Evolutionary conservation across 108 stramenopile genomes (phyloP), one percentile per base, ranked within the genome.

Genomic region (Nitzschia sp.): DNA sequence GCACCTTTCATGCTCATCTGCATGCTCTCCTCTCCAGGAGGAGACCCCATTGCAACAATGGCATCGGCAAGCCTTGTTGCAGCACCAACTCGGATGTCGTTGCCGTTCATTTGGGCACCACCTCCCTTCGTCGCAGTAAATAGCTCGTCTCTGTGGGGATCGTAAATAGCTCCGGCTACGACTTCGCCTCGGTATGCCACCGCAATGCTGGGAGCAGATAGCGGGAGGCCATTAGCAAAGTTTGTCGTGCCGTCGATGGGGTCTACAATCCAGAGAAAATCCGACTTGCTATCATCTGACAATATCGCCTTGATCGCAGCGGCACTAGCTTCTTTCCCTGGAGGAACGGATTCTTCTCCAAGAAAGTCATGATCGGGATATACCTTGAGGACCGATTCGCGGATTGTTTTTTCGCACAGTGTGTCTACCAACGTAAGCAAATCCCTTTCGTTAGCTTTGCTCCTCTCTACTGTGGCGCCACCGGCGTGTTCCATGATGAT

Each of bases 381-480:
- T 23, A 76, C 54, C 19, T 53, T 34, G 48, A 54, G 18, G 15
- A 93, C 54, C 9, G 81, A 75, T 25, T 84, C 82, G 46, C 63
- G 75, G 34, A 92, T 89, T 30, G 75, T 80, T 35, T 67, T 77
- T 63, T 95, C 90, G 72, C 94, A 95, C 29, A 92, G 72, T 18
- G 91, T 85, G 85, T 95, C 94, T 48, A 95, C 85, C 53, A 89
- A 28, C 8, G 97, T 98, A 42, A 98, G 63, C 57, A 98, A 69
- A 82, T 98, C 97, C 25, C 89, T 74, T 32, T 77, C 80, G 71
- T 95, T 96, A 27, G 87, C 91, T 77, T 97, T 97, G 4, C 68
- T 66, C 51, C 92, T 67, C 3, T 66, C 75, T 1, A 94, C 88
- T 45, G 85, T 85, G 19, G 88, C 85, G 13, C 86, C 86, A 30